phyloP scores from a whole-genome alignment of 371 early-diverging fungal genomes.

The Apophysomyces sp. region DNA sequence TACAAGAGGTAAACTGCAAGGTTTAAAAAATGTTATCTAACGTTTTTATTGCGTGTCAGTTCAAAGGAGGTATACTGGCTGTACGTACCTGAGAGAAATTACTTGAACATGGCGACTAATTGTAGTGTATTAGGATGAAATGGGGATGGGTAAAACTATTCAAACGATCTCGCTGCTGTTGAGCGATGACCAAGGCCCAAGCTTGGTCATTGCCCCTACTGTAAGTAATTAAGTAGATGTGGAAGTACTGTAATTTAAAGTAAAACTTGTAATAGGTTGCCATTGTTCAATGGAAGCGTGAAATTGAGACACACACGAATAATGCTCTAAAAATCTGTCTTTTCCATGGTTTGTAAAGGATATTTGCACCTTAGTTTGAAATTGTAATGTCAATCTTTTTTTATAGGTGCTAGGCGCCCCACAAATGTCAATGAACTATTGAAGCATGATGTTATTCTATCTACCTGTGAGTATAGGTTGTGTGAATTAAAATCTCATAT shows the following conservation, averaged over 20 bases:
- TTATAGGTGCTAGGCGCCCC: constrained; percentile 50
- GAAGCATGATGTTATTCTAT: constrained; percentile 79
- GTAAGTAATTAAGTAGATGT: constrained; percentile 14
- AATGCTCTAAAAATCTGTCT: constrained; percentile 63
- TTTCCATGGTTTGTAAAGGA: constrained; percentile 62
- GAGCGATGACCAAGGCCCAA: constrained; percentile 66
- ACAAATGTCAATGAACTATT: constrained; percentile 47
- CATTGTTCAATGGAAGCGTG: constrained; percentile 87
- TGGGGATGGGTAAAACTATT: constrained; percentile 99
- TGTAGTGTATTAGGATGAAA: constrained; percentile 65
- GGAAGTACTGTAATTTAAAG: not conserved
- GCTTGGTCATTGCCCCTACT: constrained; percentile 86
- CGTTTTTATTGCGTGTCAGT: constrained; percentile 29
- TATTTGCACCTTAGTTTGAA: not conserved
- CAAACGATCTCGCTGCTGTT: constrained; percentile 90
- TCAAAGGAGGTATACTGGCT: constrained; percentile 83
- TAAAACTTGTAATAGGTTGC: constrained; percentile 57
- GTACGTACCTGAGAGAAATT: constrained; percentile 28
- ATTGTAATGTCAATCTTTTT: too few species aligned
- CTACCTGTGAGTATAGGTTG: constrained; percentile 63
- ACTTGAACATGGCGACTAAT: not conserved
- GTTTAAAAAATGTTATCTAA: not conserved
- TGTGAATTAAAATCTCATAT: not conserved
- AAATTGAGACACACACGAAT: constrained; percentile 74
- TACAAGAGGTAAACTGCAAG: constrained; percentile 29